A percentile compares a stretch with the other conserved stretches of the same genome.
Conservation (phyloP, 2,329 filamentous ascomycete genomes). For the Fusarium avenaceum region DNA sequence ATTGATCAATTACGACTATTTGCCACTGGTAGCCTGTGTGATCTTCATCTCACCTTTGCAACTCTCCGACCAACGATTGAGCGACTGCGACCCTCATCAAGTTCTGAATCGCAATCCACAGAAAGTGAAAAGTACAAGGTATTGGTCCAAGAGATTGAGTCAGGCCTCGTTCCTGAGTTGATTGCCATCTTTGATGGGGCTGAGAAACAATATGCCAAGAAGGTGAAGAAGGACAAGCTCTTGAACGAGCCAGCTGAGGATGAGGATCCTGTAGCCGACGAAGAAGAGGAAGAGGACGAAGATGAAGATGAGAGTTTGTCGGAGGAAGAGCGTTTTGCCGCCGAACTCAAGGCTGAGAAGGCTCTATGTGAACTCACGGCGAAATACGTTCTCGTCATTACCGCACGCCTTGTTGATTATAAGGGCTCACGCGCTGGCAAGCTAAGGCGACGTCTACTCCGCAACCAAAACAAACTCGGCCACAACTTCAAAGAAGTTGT, state of each 20-base stretch:
- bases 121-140: conserved; percentile 52
- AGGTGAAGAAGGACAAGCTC: conserved; percentile 67
- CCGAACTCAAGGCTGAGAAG: conserved; percentile 83
- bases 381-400: conserved; percentile 85
- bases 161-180: conserved; percentile 74
- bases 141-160: conserved; percentile 77
- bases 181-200: conserved; percentile 81
- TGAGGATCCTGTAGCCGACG: conserved; percentile 78
- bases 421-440: conserved; percentile 70
- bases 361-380: conserved; percentile 86
- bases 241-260: conserved; percentile 76
- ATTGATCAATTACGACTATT: conserved; percentile 84
- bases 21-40: conserved; percentile 82
- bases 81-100: conserved; percentile 52
- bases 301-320: conserved; percentile 68
- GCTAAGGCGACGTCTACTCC: conserved; percentile 77
- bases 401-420: conserved; percentile 80
- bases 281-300: conserved; percentile 66
- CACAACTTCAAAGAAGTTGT: conserved; percentile 88
- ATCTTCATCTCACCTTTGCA: conserved; percentile 84
- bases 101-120: conserved; percentile 41
- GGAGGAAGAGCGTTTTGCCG: conserved; percentile 71
- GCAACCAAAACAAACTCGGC: conserved; percentile 86
- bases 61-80: conserved; percentile 72
- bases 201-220: conserved; percentile 83